Evolutionary conservation across 371 early-diverging fungal species (phyloP), one percentile per base, ranked within the genome.

Genomic region (Thermomucor indicae-seudaticae): DNA sequence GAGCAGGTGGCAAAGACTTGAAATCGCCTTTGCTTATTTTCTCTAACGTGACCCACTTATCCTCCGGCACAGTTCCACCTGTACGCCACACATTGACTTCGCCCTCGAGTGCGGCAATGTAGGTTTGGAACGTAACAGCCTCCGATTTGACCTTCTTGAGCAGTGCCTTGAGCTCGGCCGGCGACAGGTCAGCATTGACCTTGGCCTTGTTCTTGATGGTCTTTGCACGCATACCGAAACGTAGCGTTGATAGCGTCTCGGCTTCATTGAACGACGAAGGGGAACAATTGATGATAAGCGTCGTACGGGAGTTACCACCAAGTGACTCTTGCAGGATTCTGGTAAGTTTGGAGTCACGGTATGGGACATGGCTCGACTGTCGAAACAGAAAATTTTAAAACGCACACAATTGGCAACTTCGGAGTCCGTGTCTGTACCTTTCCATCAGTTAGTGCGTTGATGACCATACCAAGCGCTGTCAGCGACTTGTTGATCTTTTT

Each of bases 401-500:
- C 23, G 19, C 7, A n/a, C n/a, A n/a, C n/a, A n/a, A n/a, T n/a
- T n/a, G n/a, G 41, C 38, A 32, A 38, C n/a, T 1, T 42, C 28
- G 43, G 37, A 29, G 20, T 22, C 46, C 27, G 16, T 19, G 29
- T 22, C 16, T 43, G 50, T 75, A 89, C 91, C 74, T 92, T 88
- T 62, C 91, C 91, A 52, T 91, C 92, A 3, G 93, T 92, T 49
- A 99, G 77, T 20, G 97, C 87, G 64, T 95, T 95, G 65, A 99
- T 99, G 52, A 99, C 99, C 92, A 95, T 99, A 43, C 99, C 99
- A 16, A 99, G 80, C 0, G 96, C 92, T 2, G 95, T 91, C 11
- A 99, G 79, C 0, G 97, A 97, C 76, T 93, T 97, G 81, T 99
- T 99, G 72, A 99, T 99, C 73, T 95, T 96, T 70, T 97, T 97